A percentile compares a stretch with the other conserved stretches of the same genome.
Conservation (phyloP, 2,329 filamentous ascomycete genomes). For the Colletotrichum agaves region DNA sequence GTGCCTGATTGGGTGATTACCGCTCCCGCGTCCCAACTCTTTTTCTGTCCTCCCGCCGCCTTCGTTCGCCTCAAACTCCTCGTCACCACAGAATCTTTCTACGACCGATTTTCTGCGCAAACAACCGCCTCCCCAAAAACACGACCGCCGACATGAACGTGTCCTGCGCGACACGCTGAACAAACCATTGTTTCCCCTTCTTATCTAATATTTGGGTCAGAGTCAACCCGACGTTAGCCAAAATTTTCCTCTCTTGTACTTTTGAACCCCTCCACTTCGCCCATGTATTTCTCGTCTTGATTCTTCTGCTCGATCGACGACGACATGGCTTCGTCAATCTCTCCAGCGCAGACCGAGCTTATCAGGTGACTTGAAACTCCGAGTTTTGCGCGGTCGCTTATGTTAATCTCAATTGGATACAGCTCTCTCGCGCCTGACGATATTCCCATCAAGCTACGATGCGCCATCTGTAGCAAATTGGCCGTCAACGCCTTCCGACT, state of each 20-base stretch:
- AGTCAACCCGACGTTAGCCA: not conserved
- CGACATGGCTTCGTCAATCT: slow-evolving; percentile 46
- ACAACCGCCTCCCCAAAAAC: slow-evolving; percentile 15
- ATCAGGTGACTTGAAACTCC: slow-evolving; percentile 57
- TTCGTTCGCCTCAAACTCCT: slow-evolving; percentile 32
- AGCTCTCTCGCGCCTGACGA: slow-evolving; percentile 84
- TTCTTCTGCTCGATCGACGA: slow-evolving; percentile 32
- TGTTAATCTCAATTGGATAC: slow-evolving; percentile 34
- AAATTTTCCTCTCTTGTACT: slow-evolving; percentile 15
- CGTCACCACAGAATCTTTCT: slow-evolving; percentile 36
- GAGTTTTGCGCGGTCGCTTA: not conserved
- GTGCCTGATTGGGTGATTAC: slow-evolving; percentile 27
- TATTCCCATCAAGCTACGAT: slow-evolving; percentile 95
- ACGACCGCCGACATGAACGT: slow-evolving; percentile 29
- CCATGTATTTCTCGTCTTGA: slow-evolving; percentile 38
- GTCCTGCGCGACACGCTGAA: slow-evolving; percentile 27
- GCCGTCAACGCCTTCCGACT: slow-evolving; percentile 91
- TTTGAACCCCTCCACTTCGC: slow-evolving; percentile 27
- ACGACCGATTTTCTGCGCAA: slow-evolving; percentile 27
- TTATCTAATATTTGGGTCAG: slow-evolving; percentile 1
- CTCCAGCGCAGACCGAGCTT: slow-evolving; percentile 67
- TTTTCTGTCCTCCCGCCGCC: slow-evolving; percentile 38
- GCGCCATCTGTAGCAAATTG: slow-evolving; percentile 91
- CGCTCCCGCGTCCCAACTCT: slow-evolving; percentile 34
- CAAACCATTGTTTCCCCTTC: not conserved